Evolutionary conservation across 805 yeast genomes (phyloP).

Genomic region (Pichia scutulata): DNA sequence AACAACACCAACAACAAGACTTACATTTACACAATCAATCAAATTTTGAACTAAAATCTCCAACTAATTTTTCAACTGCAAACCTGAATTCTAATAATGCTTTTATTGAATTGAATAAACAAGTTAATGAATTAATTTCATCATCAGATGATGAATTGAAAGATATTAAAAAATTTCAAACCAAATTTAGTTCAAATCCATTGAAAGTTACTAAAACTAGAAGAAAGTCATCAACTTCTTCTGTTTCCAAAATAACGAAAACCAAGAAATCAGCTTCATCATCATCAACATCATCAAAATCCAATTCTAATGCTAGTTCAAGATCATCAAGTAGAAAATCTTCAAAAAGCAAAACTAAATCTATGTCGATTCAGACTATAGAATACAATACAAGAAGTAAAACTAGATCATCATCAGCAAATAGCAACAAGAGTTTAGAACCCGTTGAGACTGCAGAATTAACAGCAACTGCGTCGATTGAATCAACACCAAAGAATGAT

Average conservation of each 20-base stretch:
- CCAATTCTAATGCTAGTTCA: slow-evolving; percentile 2
- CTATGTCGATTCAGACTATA: slow-evolving; percentile 1
- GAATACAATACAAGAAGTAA: background rate
- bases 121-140: slow-evolving; percentile 1
- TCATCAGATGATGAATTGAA: background rate
- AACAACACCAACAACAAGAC: background rate
- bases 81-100: background rate
- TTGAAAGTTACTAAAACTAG: slow-evolving; percentile 8
- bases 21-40: background rate
- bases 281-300: background rate
- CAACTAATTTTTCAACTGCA: background rate
- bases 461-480: slow-evolving; percentile 10
- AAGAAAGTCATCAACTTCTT: background rate
- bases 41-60: background rate
- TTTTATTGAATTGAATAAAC: slow-evolving; percentile 2
- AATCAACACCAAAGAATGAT: slow-evolving; percentile 2
- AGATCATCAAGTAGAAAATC: slow-evolving; percentile 2
- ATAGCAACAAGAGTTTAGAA: background rate
- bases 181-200: slow-evolving; percentile 1
- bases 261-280: background rate
- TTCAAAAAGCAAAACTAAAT: background rate
- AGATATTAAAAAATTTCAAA: slow-evolving; percentile 3
- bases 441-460: slow-evolving; percentile 9
- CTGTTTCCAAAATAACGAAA: slow-evolving; percentile 6
- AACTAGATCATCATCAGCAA: background rate